Evolutionary conservation across 1,284 basidiomycete genomes (phyloP).

Genomic region (Malassezia psittaci): DNA sequence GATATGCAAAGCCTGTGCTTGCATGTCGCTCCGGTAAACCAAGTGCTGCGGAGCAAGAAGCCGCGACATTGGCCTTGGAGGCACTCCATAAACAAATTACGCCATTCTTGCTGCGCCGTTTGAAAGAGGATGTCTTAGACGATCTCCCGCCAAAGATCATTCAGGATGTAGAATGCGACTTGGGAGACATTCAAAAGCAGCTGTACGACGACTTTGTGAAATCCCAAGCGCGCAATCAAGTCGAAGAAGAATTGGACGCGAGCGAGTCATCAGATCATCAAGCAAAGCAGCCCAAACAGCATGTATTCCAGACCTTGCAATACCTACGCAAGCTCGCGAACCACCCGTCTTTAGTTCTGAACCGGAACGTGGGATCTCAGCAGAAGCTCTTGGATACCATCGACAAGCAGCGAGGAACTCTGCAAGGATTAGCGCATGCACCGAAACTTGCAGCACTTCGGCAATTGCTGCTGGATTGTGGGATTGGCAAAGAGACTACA

Average conservation of each 20-base stretch:
- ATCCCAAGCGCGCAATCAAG: conserved; percentile 58
- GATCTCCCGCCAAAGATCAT: conserved; percentile 99
- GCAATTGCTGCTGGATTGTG: conserved; percentile 59
- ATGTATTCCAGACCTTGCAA: conserved; percentile 58
- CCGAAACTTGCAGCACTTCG: conserved; percentile 73
- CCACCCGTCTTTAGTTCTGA: conserved; percentile 60
- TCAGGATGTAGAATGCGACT: conserved; percentile 97
- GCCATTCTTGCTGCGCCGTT: conserved; percentile 87
- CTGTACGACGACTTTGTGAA: conserved; percentile 68
- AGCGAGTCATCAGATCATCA: conserved; percentile 49
- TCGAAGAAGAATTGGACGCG: conserved; percentile 25
- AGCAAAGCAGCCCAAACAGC: conserved; percentile 49
- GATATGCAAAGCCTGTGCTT: conserved; percentile 89
- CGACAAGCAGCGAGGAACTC: conserved; percentile 32
- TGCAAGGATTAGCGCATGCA: conserved; percentile 77
- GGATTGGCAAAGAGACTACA: conserved; percentile 63
- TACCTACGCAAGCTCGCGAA: conserved; percentile 97
- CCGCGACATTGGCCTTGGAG: conserved; percentile 69
- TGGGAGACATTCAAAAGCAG: conserved; percentile 56
- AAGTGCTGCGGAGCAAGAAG: conserved; percentile 77
- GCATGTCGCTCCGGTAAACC: conserved; percentile 87
- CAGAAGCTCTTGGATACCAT: conserved; percentile 59
- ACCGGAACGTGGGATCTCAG: conserved; percentile 48
- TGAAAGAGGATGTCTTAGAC: conserved; percentile 93
- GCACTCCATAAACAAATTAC: conserved; percentile 96